Evolutionary conservation across 177 flowering plant genomes (phyloP).

Genomic region (Tripterygium wilfordii): DNA sequence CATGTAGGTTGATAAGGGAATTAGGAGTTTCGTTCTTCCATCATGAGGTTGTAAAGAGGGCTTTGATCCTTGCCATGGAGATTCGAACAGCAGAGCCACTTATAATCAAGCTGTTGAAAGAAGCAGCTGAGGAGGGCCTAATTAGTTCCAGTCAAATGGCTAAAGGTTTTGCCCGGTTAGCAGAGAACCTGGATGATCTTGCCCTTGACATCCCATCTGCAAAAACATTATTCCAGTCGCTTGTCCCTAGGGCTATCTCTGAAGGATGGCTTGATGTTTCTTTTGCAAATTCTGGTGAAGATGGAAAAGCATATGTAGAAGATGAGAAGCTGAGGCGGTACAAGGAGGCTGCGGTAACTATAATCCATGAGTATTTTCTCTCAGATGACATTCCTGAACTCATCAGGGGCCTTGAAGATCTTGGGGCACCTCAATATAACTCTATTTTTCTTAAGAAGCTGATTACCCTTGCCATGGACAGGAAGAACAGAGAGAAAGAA

Average conservation of each 20-base stretch:
- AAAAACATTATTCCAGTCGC: slow-evolving; percentile 45
- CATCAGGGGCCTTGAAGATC: slow-evolving; percentile 81
- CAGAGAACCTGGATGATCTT: slow-evolving; percentile 91
- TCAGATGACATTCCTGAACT: slow-evolving; percentile 98
- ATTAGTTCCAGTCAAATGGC: slow-evolving; percentile 93
- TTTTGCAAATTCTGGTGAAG: slow-evolving; percentile 34
- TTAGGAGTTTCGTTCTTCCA: slow-evolving; percentile 91
- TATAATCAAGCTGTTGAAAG: slow-evolving; percentile 63
- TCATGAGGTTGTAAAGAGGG: slow-evolving; percentile 95
- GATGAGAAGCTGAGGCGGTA: slow-evolving; percentile 50
- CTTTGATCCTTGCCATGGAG: slow-evolving; percentile 87
- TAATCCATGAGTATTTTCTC: slow-evolving; percentile 90
- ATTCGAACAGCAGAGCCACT: slow-evolving; percentile 59
- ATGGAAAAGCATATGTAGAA: slow-evolving; percentile 30
- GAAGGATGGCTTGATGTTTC: slow-evolving; percentile 94
- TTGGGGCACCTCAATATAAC: slow-evolving; percentile 64
- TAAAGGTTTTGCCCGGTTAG: slow-evolving; percentile 81
- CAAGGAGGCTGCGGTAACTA: slow-evolving; percentile 75
- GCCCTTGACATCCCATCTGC: slow-evolving; percentile 95
- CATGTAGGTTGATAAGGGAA: slow-evolving; percentile 89
- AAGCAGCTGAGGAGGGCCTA: slow-evolving; percentile 89
- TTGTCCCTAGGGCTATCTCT: slow-evolving; percentile 68
- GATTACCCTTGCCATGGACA: slow-evolving; percentile 93
- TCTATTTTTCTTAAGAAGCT: slow-evolving; percentile 86
- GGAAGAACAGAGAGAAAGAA: slow-evolving; percentile 95